Percentiles rank a stretch among this genome's conserved stretches.
Evolutionary conservation across 164 flowering plant species (phyloP).

Genomic region (Chimonanthus salicifolius): DNA sequence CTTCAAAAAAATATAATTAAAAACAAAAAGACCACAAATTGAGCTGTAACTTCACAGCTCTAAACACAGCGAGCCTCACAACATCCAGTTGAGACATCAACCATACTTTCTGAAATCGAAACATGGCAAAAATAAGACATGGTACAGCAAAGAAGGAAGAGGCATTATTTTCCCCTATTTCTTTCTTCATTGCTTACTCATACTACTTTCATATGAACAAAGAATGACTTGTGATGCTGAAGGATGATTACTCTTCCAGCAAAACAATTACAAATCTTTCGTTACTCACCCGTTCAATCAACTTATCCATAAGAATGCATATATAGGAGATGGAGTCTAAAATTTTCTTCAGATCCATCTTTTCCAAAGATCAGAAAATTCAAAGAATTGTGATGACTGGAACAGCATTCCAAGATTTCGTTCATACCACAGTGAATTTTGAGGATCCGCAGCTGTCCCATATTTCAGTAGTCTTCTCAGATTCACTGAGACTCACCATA

Average conservation of each 20-base stretch:
- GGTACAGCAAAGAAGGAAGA: not conserved
- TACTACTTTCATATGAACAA: not conserved
- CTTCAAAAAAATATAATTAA: no score
- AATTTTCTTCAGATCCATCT: not conserved
- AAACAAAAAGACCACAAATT: no score
- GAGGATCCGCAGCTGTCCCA: not conserved
- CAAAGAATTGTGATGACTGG: no score
- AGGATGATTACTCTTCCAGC: not conserved
- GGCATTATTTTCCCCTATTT: not conserved
- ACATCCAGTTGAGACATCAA: no score
- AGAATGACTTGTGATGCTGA: not conserved
- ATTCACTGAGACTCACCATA: slow-evolving; percentile 11
- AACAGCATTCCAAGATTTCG: not conserved
- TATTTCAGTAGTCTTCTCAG: not conserved
- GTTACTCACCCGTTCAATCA: not conserved
- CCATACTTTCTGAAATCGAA: no score
- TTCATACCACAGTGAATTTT: not conserved
- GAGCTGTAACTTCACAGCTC: no score
- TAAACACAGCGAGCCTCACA: no score
- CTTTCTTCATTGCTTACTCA: not conserved
- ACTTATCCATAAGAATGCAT: not conserved
- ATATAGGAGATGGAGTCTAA: not conserved
- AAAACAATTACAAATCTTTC: not conserved
- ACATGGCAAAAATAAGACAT: no score
- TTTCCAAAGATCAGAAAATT: not conserved